Evolutionary conservation across 257 asterid species (phyloP).

Genomic region (Ophiorrhiza pumila): DNA sequence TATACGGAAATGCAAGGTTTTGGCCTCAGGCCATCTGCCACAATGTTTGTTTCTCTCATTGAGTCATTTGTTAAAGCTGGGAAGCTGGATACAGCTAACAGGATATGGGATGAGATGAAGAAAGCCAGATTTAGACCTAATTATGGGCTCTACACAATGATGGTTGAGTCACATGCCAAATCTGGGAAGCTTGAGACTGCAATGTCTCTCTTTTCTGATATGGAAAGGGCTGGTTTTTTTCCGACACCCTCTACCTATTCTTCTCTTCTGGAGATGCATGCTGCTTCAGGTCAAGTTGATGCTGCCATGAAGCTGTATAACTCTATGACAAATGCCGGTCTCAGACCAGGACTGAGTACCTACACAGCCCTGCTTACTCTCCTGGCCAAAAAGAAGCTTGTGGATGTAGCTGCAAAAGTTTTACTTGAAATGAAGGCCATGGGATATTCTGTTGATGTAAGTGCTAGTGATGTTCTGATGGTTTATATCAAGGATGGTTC

Average conservation of each 20-base stretch:
- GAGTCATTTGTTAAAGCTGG: constrained; percentile 95
- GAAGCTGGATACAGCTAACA: constrained; percentile 69
- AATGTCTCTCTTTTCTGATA: constrained; percentile 80
- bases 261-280: constrained; percentile 92
- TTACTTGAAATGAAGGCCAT: constrained; percentile 95
- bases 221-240: constrained; percentile 92
- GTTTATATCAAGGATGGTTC: constrained; percentile 90
- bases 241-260: constrained; percentile 96
- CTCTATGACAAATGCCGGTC: constrained; percentile 89
- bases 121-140: constrained; percentile 85
- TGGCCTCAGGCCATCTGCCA: constrained; percentile 85
- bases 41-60: constrained; percentile 72
- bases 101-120: constrained; percentile 96
- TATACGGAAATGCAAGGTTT: constrained; percentile 88
- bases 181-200: constrained; percentile 95
- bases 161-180: constrained; percentile 93
- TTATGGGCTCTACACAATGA: constrained; percentile 82
- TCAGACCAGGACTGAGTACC: constrained; percentile 86
- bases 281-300: constrained; percentile 85
- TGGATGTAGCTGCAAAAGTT: constrained; percentile 92
- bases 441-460: constrained; percentile 96
- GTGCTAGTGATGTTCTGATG: constrained; percentile 97
- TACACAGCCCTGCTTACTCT: constrained; percentile 67
- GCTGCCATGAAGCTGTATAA: constrained; percentile 92
- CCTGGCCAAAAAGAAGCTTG: constrained; percentile 86